Conservation (phyloP, 805 yeast genomes). For the Yamadazyma insecticola region DNA sequence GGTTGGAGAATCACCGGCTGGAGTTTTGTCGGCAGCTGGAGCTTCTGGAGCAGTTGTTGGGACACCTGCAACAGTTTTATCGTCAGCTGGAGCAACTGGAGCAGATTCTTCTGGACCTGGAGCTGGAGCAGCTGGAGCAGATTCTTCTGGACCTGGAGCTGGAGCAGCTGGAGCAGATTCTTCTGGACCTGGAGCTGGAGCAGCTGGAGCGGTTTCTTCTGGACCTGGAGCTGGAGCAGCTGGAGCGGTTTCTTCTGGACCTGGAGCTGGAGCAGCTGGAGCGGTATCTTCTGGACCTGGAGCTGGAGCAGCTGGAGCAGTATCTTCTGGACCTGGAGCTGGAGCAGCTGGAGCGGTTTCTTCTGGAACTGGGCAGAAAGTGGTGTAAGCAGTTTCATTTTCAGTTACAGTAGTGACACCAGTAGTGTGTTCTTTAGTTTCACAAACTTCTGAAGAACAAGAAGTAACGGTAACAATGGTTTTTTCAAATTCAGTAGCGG, state of each 20-base stretch:
- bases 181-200: constrained; percentile 12
- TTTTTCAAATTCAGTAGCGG: constrained; percentile 22
- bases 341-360: constrained; percentile 12
- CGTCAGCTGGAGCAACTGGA: constrained; percentile 10
- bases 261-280: constrained; percentile 11
- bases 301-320: too few species aligned
- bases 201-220: constrained; percentile 10
- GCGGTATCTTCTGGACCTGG: too few species aligned
- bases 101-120: constrained; percentile 9
- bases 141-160: constrained; percentile 11
- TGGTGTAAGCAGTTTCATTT: constrained; percentile 26
- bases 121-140: constrained; percentile 10
- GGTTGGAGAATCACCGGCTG: constrained; percentile 8
- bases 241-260: constrained; percentile 11
- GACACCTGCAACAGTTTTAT: constrained; percentile 8
- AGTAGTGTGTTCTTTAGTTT: constrained; percentile 25
- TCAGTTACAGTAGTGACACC: constrained; percentile 34
- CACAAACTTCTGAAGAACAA: constrained; percentile 29
- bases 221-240: constrained; percentile 11
- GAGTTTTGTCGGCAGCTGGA: constrained; percentile 5
- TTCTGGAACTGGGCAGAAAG: constrained; percentile 26
- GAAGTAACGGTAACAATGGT: constrained; percentile 35
- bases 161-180: constrained; percentile 9
- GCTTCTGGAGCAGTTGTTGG: constrained; percentile 7
- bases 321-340: too few species aligned